These are phyloP conservation scores for Phytopythium chamaehyphon DNA, from an alignment of 352 stramenopile genomes.

Conservation along the genomic window DNA sequence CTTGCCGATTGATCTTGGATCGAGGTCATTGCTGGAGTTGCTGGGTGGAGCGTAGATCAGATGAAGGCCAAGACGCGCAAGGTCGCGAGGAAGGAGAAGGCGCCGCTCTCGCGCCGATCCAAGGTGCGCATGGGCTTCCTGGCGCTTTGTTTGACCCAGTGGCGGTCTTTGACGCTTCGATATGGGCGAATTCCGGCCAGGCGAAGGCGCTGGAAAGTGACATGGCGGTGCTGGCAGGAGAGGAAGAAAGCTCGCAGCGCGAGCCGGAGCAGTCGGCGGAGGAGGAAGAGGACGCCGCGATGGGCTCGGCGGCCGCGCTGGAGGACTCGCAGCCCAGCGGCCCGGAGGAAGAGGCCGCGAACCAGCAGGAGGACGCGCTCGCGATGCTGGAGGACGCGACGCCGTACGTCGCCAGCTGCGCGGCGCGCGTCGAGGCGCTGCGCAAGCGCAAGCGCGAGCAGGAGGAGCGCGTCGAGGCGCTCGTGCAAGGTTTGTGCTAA, in stretches of 20 bases:
- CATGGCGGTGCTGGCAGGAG: too few species aligned
- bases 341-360: background rate
- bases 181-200: too few species aligned
- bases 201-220: too few species aligned
- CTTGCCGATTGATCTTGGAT: too few species aligned
- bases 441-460: conserved; percentile 52
- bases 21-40: too few species aligned
- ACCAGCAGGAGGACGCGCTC: conserved; percentile 4
- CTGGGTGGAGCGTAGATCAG: too few species aligned
- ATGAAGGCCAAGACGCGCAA: conserved; percentile 6
- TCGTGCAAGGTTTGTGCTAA: conserved; percentile 41
- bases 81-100: conserved; percentile 2
- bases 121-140: background rate
- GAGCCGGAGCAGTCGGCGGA: conserved; percentile 9
- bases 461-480: conserved; percentile 44
- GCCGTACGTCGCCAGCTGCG: conserved; percentile 41
- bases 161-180: too few species aligned
- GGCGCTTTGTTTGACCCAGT: too few species aligned
- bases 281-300: conserved; percentile 16
- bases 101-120: background rate
- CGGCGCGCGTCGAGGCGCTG: conserved; percentile 28
- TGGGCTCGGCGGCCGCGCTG: conserved; percentile 14
- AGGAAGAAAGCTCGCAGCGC: background rate
- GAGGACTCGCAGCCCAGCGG: background rate
- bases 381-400: conserved; percentile 21